Evolutionary conservation across 2,329 filamentous ascomycete species (phyloP), one percentile per base, ranked within the genome.

Genomic region (Monilinia fructigena): DNA sequence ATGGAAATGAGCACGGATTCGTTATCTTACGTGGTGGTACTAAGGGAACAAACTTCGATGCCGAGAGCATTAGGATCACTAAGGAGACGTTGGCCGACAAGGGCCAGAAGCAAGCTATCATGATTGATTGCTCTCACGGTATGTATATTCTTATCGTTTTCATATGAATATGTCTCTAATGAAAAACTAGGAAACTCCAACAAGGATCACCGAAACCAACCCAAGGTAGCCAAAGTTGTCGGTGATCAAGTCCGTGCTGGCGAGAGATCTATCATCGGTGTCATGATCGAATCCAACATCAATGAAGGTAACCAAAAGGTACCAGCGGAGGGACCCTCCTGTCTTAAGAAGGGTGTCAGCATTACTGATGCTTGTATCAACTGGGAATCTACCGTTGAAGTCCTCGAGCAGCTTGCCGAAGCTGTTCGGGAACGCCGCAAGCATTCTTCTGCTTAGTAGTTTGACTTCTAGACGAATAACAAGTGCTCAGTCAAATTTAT

Each of bases 261-360:
- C 68, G 92, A 99, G 82, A 89, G 86, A 67, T 89, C 87, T 71
- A 96, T 99, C 74, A 86, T 98, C 71, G 95, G 93, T 77, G 92
- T 98, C 76, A 99, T 99, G 94, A 96, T 99, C 74, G 94, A 99
- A 83, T 97, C 92, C 76, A 94, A 98, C 81, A 94, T 98, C 83
- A 88, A 94, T 79, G 95, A 97, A 81, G 88, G 87, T 71, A 92
- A 89, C 83, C 90, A 93, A 77, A 97, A 97, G 82, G 91, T 96
- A 0, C 92, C 93, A 0, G 78, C 88, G 0, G 92, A 96, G 79
- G 94, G 93, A 11, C 90, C 90, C 10, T 78, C 86, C 0, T 90
- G 80, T 10, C 83, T 97, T 62, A 91, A 93, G 83, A 92, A 91
- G 80, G 93, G 93, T 72, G 90, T 97, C 75, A 94, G 90, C 79